These are phyloP conservation scores for Hypoxylon rickii DNA, from an alignment of 495 filamentous ascomycete genomes.

Conservation along the genomic window DNA sequence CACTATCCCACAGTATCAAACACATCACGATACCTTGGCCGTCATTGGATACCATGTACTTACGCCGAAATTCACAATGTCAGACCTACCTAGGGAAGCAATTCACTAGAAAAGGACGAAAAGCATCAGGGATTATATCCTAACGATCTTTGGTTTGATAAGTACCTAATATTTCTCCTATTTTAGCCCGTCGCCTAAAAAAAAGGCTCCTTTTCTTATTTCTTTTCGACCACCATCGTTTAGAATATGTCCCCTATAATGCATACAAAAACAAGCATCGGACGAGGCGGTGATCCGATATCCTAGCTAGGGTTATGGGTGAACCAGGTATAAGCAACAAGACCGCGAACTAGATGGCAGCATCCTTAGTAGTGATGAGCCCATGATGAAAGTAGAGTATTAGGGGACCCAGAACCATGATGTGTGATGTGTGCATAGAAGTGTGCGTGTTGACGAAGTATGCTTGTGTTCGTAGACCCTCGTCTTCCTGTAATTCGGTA, in stretches of 20 bases:
- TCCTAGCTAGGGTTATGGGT: slow-evolving; percentile 18
- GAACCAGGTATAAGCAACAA: slow-evolving; percentile 27
- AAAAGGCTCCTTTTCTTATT: neutral
- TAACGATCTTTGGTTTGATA: neutral
- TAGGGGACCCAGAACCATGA: slow-evolving; percentile 7
- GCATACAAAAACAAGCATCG: slow-evolving; percentile 21
- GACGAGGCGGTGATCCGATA: slow-evolving; percentile 14
- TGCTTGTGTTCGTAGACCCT: no score
- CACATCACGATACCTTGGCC: no score
- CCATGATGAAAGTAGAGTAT: slow-evolving; percentile 18
- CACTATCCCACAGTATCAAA: no score
- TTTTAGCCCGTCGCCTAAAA: slow-evolving; percentile 2
- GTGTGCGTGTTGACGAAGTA: no score
- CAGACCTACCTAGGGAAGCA: no score
- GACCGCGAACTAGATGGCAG: slow-evolving; percentile 6
- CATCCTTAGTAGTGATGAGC: neutral
- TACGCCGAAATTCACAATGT: no score
- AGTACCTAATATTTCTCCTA: slow-evolving; percentile 7
- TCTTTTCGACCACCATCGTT: neutral
- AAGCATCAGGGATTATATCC: neutral
- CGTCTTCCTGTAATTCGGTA: slow-evolving; percentile 14
- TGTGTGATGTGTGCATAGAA: no score
- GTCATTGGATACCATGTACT: no score
- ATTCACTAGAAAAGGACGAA: no score
- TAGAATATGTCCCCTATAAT: slow-evolving; percentile 3